Conservation (phyloP, 495 filamentous ascomycete genomes). For the Hyaloscypha hepaticicola region DNA sequence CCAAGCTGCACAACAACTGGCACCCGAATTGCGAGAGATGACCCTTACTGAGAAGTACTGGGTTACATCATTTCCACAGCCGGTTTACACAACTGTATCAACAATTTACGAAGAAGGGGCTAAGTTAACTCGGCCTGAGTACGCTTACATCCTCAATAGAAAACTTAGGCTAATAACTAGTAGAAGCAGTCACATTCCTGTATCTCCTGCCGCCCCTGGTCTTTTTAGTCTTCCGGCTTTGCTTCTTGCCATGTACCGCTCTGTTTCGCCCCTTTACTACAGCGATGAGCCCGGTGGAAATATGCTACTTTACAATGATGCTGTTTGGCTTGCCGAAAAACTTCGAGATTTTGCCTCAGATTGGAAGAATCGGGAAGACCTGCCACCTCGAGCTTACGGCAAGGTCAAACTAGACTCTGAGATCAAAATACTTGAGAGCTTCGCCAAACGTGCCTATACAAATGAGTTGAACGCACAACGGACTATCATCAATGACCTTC, state of each 20-base stretch:
- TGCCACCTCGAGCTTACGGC: constrained; percentile 45
- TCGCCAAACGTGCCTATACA: constrained; percentile 80
- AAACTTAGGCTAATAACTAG: not conserved
- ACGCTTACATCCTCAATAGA: constrained; percentile 22
- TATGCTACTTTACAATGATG: constrained; percentile 94
- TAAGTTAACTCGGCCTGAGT: constrained; percentile 55
- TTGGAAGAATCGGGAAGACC: constrained; percentile 46
- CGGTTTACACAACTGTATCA: constrained; percentile 67
- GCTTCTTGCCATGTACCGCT: constrained; percentile 86
- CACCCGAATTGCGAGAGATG: constrained; percentile 46
- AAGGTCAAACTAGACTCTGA: constrained; percentile 67
- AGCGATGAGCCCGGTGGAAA: constrained; percentile 62
- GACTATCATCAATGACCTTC: constrained; percentile 77
- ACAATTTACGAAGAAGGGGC: constrained; percentile 70
- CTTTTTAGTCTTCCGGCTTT: constrained; percentile 81
- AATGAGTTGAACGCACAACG: constrained; percentile 86
- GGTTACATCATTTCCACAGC: constrained; percentile 79
- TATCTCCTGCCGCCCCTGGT: constrained; percentile 70
- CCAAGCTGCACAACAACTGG: not conserved
- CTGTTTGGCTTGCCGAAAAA: constrained; percentile 69
- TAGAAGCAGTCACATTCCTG: constrained; percentile 42
- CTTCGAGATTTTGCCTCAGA: constrained; percentile 59
- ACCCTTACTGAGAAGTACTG: constrained; percentile 85
- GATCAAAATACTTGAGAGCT: constrained; percentile 67
- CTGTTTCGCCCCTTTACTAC: constrained; percentile 81